Evolutionary conservation across 169 alveolate species (phyloP), one percentile per base, ranked within the genome.

Genomic region (Plasmodium sp.): DNA sequence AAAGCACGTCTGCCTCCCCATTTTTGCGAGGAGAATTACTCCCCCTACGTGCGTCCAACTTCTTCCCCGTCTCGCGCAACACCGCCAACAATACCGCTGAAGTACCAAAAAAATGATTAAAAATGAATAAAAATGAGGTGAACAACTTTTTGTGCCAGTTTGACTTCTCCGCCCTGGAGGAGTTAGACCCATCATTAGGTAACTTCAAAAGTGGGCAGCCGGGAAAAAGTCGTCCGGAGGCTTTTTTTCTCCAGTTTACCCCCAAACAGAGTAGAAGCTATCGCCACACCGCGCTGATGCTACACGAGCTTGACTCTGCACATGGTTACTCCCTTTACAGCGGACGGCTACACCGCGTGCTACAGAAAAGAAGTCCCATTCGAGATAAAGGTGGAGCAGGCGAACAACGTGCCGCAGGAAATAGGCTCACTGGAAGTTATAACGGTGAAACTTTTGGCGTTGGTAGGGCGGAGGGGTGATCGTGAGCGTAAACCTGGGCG

Each of bases 341-440:
- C 96, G 74, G 99, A 96, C 73, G 99, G 99, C 6, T 99, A 98
- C 84, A 92, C 93, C 18, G 94, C 97, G 9, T 83, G 97, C 18
- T 98, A 97, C 95, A 98, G 97, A 71, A 95, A 99, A 72, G 99
- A 98, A 94, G 98, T 97, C 34, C 99, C 99, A 9, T 98, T 97
- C 96, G 99, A 98, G 93, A 96, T 98, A 56, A 95, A 99, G 77
- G 95, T 98, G 58, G 96, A 97, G 92, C 97, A 96, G 77, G 71
- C 92, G 27, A 83, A 83, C n/a, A 77, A 90, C 39, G 97, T 95
- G 31, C 97, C 98, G 5, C 95, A 97, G 84, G 99, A 98, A 93
- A 98, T 97, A 22, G 98, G 98, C 5, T 96, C 98, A 10, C 92
- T 97, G 34, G 99, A 98, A 96, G 97, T 98, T 18, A 95, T 98